phyloP scores from a whole-genome alignment of 805 yeast species.

The Yamadazyma ubonensis region DNA sequence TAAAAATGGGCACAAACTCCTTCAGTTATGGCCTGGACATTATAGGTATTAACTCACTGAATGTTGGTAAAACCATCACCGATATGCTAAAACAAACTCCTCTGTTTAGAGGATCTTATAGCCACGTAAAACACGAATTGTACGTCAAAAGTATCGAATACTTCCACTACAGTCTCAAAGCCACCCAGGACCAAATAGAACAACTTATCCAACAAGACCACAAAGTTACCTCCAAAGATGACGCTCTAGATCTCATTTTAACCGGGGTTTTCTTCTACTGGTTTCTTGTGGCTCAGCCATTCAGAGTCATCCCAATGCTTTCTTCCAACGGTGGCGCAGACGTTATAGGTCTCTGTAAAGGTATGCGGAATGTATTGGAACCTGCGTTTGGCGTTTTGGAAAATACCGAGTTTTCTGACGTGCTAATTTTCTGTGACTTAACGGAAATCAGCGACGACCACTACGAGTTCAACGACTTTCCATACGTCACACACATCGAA shows the following conservation, averaged over 20 bases:
- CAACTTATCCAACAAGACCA: neutral
- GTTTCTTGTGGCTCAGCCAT: conserved; percentile 29
- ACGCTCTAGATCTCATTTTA: conserved; percentile 19
- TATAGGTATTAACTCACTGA: neutral
- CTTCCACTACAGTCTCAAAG: conserved; percentile 20
- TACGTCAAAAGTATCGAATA: conserved; percentile 22
- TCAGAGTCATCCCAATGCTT: conserved; percentile 24
- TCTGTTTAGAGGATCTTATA: too few relatives aligned
- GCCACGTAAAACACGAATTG: conserved; percentile 8
- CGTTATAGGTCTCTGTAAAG: conserved; percentile 20
- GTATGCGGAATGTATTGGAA: conserved; percentile 14
- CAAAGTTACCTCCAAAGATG: conserved; percentile 7
- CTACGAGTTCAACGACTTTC: neutral
- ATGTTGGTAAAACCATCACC: neutral
- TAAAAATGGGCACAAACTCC: neutral
- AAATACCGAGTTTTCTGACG: neutral
- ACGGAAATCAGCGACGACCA: neutral
- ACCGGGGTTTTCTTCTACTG: conserved; percentile 24
- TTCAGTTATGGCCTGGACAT: neutral
- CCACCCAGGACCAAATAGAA: conserved; percentile 13
- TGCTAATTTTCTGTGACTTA: conserved; percentile 4
- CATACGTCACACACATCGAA: neutral
- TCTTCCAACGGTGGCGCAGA: conserved; percentile 20
- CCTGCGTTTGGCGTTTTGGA: conserved; percentile 12
- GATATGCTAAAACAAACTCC: neutral